These are phyloP conservation scores for Aspergillus pseudoterreus DNA, from an alignment of 2,329 filamentous ascomycete species.

Conservation along the genomic window DNA sequence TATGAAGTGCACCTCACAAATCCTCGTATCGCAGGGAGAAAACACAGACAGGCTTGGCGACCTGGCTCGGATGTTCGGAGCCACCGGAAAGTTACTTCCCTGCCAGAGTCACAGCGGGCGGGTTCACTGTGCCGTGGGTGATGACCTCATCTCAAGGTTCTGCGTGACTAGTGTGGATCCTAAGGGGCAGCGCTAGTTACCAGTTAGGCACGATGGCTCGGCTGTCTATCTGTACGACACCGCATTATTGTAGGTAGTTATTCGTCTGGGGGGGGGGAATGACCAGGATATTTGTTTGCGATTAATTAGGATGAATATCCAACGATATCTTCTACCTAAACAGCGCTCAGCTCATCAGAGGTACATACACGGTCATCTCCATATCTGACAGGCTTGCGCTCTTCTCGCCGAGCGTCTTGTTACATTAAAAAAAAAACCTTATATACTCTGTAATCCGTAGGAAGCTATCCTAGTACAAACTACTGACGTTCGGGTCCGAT, in stretches of 20 bases:
- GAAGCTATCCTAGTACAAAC: too few relatives aligned
- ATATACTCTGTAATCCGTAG: too few relatives aligned
- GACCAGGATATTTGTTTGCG: background rate
- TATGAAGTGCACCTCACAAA: too few relatives aligned
- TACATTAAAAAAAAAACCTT: too few relatives aligned
- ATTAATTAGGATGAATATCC: background rate
- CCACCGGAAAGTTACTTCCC: slow-evolving; percentile 10
- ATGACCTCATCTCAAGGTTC: slow-evolving; percentile 21
- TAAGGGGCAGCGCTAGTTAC: slow-evolving; percentile 4
- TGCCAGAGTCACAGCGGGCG: slow-evolving; percentile 11
- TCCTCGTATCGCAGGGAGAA: background rate
- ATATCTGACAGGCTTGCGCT: too few relatives aligned
- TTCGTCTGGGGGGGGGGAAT: background rate
- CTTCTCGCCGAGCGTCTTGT: too few relatives aligned
- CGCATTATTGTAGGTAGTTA: background rate
- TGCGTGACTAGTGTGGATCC: slow-evolving; percentile 10
- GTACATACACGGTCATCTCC: too few relatives aligned
- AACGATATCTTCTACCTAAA: background rate
- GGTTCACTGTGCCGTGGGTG: slow-evolving; percentile 6
- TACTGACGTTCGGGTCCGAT: too few relatives aligned
- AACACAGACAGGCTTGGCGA: background rate
- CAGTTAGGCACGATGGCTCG: slow-evolving; percentile 3
- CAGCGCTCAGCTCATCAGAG: too few relatives aligned
- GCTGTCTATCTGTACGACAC: slow-evolving; percentile 3
- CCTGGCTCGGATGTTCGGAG: slow-evolving; percentile 14